These are phyloP conservation scores for Botrytis tulipae DNA, from an alignment of 2,329 filamentous ascomycete genomes.

Conservation along the genomic window DNA sequence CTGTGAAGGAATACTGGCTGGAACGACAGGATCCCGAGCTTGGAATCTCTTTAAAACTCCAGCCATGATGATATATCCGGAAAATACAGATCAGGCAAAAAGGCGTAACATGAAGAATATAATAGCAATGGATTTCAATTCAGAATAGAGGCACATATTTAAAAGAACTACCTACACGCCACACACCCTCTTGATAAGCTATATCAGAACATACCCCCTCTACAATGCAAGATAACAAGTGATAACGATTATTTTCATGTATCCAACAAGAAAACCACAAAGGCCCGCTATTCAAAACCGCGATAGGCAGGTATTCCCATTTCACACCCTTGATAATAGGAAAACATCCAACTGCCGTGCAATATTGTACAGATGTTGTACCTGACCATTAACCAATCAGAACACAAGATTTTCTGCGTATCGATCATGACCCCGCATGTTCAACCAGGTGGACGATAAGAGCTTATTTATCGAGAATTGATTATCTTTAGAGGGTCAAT, in stretches of 20 bases:
- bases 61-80: background rate
- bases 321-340: background rate
- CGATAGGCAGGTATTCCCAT: conserved; percentile 2
- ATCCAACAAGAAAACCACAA: background rate
- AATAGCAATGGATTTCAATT: background rate
- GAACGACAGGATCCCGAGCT: background rate
- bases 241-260: background rate
- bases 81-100: background rate
- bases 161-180: background rate
- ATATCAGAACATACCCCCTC: background rate
- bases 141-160: background rate
- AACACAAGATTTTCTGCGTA: background rate
- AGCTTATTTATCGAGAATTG: background rate
- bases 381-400: background rate
- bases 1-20: background rate
- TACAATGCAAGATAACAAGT: background rate
- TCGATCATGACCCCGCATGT: background rate
- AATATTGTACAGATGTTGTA: background rate
- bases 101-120: background rate
- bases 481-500: background rate
- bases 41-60: background rate
- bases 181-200: background rate
- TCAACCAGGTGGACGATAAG: background rate
- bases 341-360: background rate
- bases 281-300: background rate